A percentile compares a stretch with the other conserved stretches of the same genome.
These are phyloP conservation scores for Xylariaceae sp. DNA, from an alignment of 2,329 filamentous ascomycete species.

Conservation along the genomic window DNA sequence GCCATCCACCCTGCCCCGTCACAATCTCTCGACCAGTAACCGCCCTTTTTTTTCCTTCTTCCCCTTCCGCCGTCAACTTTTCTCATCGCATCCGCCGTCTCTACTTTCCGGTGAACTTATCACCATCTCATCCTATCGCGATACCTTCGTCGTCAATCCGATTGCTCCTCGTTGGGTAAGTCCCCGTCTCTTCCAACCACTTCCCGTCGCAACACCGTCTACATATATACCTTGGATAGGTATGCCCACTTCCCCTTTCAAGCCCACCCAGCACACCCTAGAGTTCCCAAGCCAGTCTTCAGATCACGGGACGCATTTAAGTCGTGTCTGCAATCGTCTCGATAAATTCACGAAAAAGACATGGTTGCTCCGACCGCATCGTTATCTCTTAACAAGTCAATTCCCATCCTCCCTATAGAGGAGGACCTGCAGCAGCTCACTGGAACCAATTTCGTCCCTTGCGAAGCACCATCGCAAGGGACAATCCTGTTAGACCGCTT, in stretches of 20 bases:
- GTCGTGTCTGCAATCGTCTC: background rate
- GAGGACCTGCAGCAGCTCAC: background rate
- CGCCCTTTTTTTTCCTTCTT: slow-evolving; percentile 39
- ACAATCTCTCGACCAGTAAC: slow-evolving; percentile 33
- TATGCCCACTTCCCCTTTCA: background rate
- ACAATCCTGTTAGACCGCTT: background rate
- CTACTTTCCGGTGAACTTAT: slow-evolving; percentile 24
- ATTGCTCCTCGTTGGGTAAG: slow-evolving; percentile 20
- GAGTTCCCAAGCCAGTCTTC: background rate
- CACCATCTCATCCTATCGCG: slow-evolving; percentile 25
- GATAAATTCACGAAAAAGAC: background rate
- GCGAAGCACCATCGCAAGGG: background rate
- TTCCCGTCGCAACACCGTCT: background rate
- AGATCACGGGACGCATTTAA: background rate
- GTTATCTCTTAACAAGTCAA: background rate
- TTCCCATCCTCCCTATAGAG: background rate
- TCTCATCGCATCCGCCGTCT: slow-evolving; percentile 22
- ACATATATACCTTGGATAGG: background rate
- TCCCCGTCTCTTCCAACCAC: background rate
- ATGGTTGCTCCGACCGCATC: background rate
- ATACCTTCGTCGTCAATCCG: slow-evolving; percentile 19
- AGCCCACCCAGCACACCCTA: background rate
- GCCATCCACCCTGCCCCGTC: slow-evolving; percentile 32
- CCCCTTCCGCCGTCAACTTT: slow-evolving; percentile 31
- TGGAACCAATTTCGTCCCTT: background rate